Base-by-base conservation (phyloP, 257 asterid species). In the Fraxinus excelsior region DNA sequence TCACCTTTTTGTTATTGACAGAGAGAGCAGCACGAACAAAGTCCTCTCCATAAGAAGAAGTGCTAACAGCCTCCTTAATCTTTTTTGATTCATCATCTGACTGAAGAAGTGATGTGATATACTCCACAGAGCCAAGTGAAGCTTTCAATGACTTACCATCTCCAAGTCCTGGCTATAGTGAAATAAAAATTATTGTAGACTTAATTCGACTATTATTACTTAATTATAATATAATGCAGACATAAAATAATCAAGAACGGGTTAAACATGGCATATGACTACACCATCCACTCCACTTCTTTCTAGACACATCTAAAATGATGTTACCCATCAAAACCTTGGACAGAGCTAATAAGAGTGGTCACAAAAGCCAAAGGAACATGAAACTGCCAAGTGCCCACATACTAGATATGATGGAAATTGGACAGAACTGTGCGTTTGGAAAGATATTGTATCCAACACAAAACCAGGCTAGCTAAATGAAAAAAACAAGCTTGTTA, bases 21-120 rank as follows among this genome's bases (percentile, higher is more conserved):
- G 96, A 93, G 77, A 96, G 97, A 70, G 97, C 99, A 71, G 99
- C 98, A 71, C 87, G 92, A 68, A 93, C 98, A 71, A 93, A 90
- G 84, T 92, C 96, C 71, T 83, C 85, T 79, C 97, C 91, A 79
- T 87, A 85, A 84, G 89, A 86, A 76, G 99, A 96, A 53, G 91
- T 84, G 84, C 84, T 84, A 72, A 90, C 81, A 35, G 99, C 99
- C 82, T 91, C 93, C 86, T 88, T 80, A 60, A 96, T 81, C 80
- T 83, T 87, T 73, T 73, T 88, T 9, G 91, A 93, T 86, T 96
- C 98, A 78, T 83, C 93, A 69, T 82, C 90, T 11, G 97, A 88
- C 14, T 83, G 83, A 81, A 85, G 90, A 80, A 91, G 96, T 76
- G 99, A 93, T 71, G 94, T 82, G 82, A 96, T 88, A 86, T 89